Evolutionary conservation across 1,139 yeast species (phyloP), one percentile per base, ranked within the genome.

Genomic region (Kodamaea arcana): DNA sequence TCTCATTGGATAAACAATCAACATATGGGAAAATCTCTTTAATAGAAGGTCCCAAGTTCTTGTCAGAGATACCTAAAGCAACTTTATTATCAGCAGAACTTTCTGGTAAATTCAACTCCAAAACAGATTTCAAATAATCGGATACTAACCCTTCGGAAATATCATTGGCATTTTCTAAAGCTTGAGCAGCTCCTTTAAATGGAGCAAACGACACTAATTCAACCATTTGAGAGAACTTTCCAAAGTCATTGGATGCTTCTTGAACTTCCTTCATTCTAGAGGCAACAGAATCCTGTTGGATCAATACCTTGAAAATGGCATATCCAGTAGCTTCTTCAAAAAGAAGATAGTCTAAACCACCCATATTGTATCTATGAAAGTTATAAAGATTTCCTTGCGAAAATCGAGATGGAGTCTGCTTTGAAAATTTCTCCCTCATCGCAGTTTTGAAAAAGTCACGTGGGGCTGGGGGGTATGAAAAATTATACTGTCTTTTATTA

Each of bases 271-370:
- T 81, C 67, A 85, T 74, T 61, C 94, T 80, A 32, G 95, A 77
- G 35, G 97, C 95, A 49, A 92, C 79, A 58, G 86, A 92, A 69
- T 94, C 98, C 56, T 92, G 96, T 69, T 88, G 95, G 50, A 87
- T 73, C 52, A 82, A 78, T 43, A 92, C 97, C 67, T 92, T 86
- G 80, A 90, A 92, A 56, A 92, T 76, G 50, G 95, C 97, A 65
- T 92, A 92, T 49, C 99, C 99, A 37, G 98, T 88, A 43, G 98
- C 96, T 74, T 92, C 97, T 75, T 92, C 99, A 63, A 84, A 92
- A 58, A 92, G 83, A 65, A 92, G 80, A 69, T 80, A 92, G 67
- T 92, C 96, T 65, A 88, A 77, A 54, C 83, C 83, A 50, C 80
- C 80, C 78, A 66, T 66, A 32, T 39, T 51, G 36, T 37, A 22